phyloP scores from a whole-genome alignment of 176 grass and related monocot genomes.

The Musa troglodytarum region DNA sequence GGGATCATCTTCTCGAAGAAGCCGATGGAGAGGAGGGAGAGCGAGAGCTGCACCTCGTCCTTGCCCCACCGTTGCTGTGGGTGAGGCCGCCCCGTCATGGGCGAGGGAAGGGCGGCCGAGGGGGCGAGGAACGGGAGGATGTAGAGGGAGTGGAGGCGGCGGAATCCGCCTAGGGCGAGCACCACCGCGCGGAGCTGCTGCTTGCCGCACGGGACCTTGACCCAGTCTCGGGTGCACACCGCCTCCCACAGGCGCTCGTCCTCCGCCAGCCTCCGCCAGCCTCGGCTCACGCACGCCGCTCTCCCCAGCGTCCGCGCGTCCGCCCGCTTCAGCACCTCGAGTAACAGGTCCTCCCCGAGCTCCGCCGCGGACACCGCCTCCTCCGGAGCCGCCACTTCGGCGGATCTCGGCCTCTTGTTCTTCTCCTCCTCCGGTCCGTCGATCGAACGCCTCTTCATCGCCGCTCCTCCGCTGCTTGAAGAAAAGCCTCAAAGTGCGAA shows the following conservation, averaged over 20 bases:
- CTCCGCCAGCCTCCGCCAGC: slow-evolving; percentile 46
- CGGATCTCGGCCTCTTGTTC: slow-evolving; percentile 6
- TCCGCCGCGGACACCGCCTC: slow-evolving; percentile 26
- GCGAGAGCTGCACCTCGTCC: slow-evolving; percentile 50
- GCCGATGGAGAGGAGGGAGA: slow-evolving; percentile 42
- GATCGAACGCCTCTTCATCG: slow-evolving; percentile 16
- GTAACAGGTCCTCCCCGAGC: slow-evolving; percentile 55
- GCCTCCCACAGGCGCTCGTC: slow-evolving; percentile 78
- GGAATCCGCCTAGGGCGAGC: slow-evolving; percentile 54
- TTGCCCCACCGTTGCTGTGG: slow-evolving; percentile 29
- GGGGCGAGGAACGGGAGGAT: slow-evolving; percentile 32
- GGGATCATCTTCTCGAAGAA: slow-evolving; percentile 47
- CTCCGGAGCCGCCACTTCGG: background rate
- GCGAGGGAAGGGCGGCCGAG: background rate
- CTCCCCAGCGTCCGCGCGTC: slow-evolving; percentile 53
- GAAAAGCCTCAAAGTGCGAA: no score
- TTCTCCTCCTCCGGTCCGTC: background rate
- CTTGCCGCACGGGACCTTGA: slow-evolving; percentile 27
- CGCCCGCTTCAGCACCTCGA: slow-evolving; percentile 59
- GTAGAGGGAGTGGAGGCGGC: slow-evolving; percentile 46
- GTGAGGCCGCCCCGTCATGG: background rate
- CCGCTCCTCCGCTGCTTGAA: background rate
- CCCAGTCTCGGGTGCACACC: slow-evolving; percentile 56
- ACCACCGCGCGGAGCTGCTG: slow-evolving; percentile 43
- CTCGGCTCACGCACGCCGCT: slow-evolving; percentile 52